Evolutionary conservation across 805 yeast genomes (phyloP).

Genomic region (Myxozyma melibiosi): DNA sequence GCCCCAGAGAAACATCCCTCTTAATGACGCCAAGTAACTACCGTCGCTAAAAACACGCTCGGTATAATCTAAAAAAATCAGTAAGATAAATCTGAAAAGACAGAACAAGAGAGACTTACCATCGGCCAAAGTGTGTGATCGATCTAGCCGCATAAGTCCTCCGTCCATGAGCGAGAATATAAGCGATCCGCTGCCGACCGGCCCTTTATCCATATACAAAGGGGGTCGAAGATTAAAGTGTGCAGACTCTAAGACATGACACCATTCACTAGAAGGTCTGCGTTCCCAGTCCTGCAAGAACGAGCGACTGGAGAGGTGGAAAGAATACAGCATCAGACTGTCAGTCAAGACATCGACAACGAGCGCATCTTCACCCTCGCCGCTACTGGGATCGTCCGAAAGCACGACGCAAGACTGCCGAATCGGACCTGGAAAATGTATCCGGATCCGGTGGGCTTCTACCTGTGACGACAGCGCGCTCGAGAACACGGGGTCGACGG

Average conservation of each 20-base stretch:
- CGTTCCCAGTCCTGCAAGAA: slow-evolving; percentile 22
- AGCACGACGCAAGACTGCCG: slow-evolving; percentile 22
- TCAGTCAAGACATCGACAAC: slow-evolving; percentile 16
- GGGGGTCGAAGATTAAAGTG: slow-evolving; percentile 59
- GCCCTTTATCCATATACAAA: slow-evolving; percentile 53
- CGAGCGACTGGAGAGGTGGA: slow-evolving; percentile 1
- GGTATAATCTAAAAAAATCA: slow-evolving; percentile 18
- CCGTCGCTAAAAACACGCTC: slow-evolving; percentile 56
- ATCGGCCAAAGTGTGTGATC: slow-evolving; percentile 38
- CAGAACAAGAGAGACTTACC: slow-evolving; percentile 10
- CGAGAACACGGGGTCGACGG: slow-evolving; percentile 15
- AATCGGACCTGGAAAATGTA: slow-evolving; percentile 20
- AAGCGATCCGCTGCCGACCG: slow-evolving; percentile 44
- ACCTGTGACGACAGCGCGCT: neutral
- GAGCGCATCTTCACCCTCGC: slow-evolving; percentile 8
- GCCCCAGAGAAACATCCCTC: slow-evolving; percentile 42
- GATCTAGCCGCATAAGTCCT: slow-evolving; percentile 52
- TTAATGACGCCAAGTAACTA: slow-evolving; percentile 44
- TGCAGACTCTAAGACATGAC: slow-evolving; percentile 33
- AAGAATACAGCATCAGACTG: slow-evolving; percentile 20
- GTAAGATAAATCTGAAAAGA: neutral
- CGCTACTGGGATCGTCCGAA: slow-evolving; percentile 6
- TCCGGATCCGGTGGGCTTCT: slow-evolving; percentile 16
- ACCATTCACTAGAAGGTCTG: slow-evolving; percentile 23
- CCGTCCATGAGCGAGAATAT: slow-evolving; percentile 76